Conservation (phyloP, 192 early-diverging fungal genomes). For the Podila verticillata region DNA sequence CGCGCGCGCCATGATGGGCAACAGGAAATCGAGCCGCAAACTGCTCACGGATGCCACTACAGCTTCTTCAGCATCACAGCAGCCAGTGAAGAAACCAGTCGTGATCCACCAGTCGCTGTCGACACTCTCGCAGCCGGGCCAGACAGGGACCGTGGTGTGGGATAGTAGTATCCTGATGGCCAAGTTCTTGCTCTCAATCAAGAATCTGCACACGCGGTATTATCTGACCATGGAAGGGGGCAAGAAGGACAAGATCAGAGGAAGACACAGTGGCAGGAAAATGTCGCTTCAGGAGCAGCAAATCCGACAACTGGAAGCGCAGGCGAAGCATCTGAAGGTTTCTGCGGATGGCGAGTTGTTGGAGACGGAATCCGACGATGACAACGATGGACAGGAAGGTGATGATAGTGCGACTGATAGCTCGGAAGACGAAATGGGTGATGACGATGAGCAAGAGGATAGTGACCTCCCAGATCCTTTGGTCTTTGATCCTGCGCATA, state of each 20-base stretch:
- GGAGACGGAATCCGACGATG: neutral
- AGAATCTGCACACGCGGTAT: conserved; percentile 7
- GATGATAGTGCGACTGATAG: neutral
- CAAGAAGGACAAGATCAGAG: neutral
- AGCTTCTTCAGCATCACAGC: neutral
- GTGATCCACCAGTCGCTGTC: conserved; percentile 50
- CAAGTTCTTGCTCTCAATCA: conserved; percentile 48
- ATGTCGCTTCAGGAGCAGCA: conserved; percentile 7
- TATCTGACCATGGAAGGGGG: neutral
- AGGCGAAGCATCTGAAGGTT: conserved; percentile 24
- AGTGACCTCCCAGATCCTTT: neutral
- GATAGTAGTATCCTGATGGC: conserved; percentile 54
- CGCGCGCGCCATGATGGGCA: neutral
- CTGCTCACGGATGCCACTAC: neutral
- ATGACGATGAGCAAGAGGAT: conserved; percentile 3
- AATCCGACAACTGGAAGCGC: conserved; percentile 28
- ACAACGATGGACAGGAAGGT: neutral
- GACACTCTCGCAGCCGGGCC: conserved; percentile 54
- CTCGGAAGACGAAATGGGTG: neutral
- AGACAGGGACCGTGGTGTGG: conserved; percentile 59
- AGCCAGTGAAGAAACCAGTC: conserved; percentile 19
- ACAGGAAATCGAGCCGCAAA: neutral
- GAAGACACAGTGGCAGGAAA: neutral
- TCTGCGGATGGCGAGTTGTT: conserved; percentile 14
- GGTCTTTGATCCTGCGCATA: conserved; percentile 34